Conservation (phyloP, 371 early-diverging fungal genomes). For the Batkoa obscura region DNA sequence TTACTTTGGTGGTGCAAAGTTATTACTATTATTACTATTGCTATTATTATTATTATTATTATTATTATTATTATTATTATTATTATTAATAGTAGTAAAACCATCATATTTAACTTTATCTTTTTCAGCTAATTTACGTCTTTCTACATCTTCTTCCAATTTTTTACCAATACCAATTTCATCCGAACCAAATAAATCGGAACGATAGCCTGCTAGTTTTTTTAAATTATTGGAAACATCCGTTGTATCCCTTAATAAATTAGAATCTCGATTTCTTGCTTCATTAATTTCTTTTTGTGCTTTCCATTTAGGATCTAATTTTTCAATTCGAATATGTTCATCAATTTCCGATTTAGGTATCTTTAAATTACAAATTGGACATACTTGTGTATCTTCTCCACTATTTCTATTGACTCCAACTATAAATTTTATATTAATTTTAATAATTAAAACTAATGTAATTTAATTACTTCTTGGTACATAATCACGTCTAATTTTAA, state of each 20-base stretch:
- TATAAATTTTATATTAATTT: background rate
- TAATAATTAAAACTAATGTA: constrained; percentile 9
- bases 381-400: constrained; percentile 41
- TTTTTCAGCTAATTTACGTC: constrained; percentile 13
- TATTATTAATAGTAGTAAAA: constrained; percentile 40
- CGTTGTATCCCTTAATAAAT: constrained; percentile 43
- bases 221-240: constrained; percentile 59
- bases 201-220: constrained; percentile 44
- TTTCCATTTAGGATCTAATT: constrained; percentile 85
- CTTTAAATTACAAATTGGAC: constrained; percentile 70
- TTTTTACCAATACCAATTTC: constrained; percentile 28
- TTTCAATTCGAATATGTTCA: constrained; percentile 84
- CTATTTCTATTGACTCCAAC: constrained; percentile 17
- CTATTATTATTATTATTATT: constrained; percentile 32
- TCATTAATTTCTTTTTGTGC: constrained; percentile 63
- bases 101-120: constrained; percentile 50
- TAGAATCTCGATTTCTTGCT: constrained; percentile 54
- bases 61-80: constrained; percentile 35
- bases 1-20: constrained; percentile 15
- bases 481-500: constrained; percentile 76
- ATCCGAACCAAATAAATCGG: constrained; percentile 63
- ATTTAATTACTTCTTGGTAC: constrained; percentile 59
- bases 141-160: constrained; percentile 8
- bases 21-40: constrained; percentile 13
- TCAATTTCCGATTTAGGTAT: constrained; percentile 77